Conservation (phyloP, 2,329 filamentous ascomycete species). For the Phialophora chinensis region DNA sequence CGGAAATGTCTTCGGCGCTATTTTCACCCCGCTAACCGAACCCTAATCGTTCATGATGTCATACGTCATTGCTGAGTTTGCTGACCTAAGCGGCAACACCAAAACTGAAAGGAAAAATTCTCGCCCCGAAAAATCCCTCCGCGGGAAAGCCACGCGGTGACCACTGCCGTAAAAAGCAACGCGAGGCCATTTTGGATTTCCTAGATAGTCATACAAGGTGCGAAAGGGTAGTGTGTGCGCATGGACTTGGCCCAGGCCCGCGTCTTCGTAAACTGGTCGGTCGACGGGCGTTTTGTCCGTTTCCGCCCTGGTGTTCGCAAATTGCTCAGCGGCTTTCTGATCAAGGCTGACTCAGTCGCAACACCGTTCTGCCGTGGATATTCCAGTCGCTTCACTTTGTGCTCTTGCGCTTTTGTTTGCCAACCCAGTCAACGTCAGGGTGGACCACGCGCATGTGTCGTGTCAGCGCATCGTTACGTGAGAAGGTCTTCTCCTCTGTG, state of each 20-base stretch:
- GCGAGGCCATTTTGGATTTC: neutral
- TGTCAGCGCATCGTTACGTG: conserved; percentile 90
- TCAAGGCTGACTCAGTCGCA: conserved; percentile 17
- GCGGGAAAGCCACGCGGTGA: neutral
- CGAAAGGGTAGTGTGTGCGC: neutral
- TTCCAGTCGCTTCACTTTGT: conserved; percentile 27
- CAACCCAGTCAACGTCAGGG: conserved; percentile 82
- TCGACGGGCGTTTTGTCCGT: neutral
- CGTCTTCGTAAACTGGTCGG: neutral
- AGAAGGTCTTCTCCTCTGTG: conserved; percentile 96
- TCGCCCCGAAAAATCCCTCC: conserved; percentile 20
- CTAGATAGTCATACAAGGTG: conserved; percentile 1
- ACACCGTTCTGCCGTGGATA: conserved; percentile 1
- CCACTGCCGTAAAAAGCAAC: conserved; percentile 12
- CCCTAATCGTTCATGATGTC: conserved; percentile 5
- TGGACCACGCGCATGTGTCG: conserved; percentile 94
- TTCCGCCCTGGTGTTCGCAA: neutral
- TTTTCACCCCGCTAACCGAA: conserved; percentile 11
- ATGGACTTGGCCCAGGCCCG: neutral
- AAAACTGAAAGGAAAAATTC: conserved; percentile 9
- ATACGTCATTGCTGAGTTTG: conserved; percentile 9
- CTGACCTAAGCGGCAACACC: conserved; percentile 18
- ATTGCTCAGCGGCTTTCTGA: neutral
- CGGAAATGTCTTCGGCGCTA: conserved; percentile 1
- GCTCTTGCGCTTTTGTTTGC: conserved; percentile 55